Evolutionary conservation across 352 stramenopile genomes (phyloP), one percentile per base, ranked within the genome.

Genomic region (Pythium sp.): DNA sequence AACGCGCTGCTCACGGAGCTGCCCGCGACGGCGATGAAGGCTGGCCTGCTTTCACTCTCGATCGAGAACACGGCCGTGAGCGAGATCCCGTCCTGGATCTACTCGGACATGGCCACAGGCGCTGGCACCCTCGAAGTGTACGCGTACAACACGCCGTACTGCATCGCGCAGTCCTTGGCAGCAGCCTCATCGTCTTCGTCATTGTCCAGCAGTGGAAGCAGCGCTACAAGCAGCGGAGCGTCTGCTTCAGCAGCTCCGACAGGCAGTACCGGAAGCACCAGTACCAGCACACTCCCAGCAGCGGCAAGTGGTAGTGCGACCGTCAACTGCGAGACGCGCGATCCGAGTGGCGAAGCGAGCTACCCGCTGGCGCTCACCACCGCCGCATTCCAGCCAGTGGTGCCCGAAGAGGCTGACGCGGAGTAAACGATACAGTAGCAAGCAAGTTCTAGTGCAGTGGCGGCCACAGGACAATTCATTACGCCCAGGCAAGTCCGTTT

Each of bases 131-230:
- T 77, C n/a, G 46, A 49, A 0, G 49, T 81, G 36, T 81, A 77
- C 49, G 72, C 74, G 26, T 66, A 75, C 72, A 75, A 78, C 61
- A 79, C 74, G 38, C 74, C 72, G n/a, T 72, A 73, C 22, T 80
- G 74, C 36, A 41, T 24, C 1, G 14, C 64, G 12, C 46, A 34
- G 5, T 46, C 58, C 20, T 43, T 58, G 5, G 24, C n/a, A 11
- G 5, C 63, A 11, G 14, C 30, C 26, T 58, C 64, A 26, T 34
- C 46, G 1, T 43, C 32, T 4, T 36, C 62, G 14, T 24, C 32
- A 3, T 54, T 53, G 6, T 32, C 43, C 8, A 49, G 15, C 20
- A 49, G 15, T 9, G 12, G 34, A 0, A 51, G 18, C 18, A 51
- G 18, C 43, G 34, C 24, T 26, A 14, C 34, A 36, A n/a, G 41